These are phyloP conservation scores for Pluteus cervinus DNA, from an alignment of 768 basidiomycete species.

Conservation along the genomic window DNA sequence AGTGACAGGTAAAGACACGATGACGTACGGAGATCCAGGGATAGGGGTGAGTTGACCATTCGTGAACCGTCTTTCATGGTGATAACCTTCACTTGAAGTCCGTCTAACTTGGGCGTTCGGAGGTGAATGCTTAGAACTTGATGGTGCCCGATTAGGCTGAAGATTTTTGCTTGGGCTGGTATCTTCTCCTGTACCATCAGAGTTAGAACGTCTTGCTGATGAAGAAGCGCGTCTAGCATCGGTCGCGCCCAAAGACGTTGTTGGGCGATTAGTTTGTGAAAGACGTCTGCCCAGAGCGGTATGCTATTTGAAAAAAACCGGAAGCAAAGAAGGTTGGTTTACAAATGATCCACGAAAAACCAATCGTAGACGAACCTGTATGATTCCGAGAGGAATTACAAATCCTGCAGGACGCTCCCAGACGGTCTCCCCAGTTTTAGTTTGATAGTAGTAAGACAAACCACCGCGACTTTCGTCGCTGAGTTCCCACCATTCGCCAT, in stretches of 20 bases:
- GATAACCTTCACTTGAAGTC: no score
- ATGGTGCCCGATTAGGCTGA: no score
- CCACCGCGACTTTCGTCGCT: conserved; percentile 78
- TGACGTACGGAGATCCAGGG: conserved; percentile 61
- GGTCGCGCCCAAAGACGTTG: no score
- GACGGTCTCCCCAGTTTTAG: conserved; percentile 83
- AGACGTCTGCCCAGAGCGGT: conserved; percentile 67
- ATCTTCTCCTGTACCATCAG: no score
- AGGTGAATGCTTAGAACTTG: no score
- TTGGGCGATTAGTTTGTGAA: conserved; percentile 38
- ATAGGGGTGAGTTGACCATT: conserved; percentile 53
- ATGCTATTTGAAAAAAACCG: conserved; percentile 36
- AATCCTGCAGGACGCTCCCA: conserved; percentile 91
- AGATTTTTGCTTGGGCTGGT: no score
- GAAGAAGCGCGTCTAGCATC: no score
- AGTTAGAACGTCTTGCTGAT: no score
- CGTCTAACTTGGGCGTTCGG: no score
- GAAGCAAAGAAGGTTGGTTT: conserved; percentile 4
- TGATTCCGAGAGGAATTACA: conserved; percentile 84
- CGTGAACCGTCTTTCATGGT: no score
- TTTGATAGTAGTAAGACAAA: conserved; percentile 91
- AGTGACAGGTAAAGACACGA: no score
- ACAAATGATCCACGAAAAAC: no score
- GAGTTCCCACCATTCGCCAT: conserved; percentile 97
- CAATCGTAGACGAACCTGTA: conserved; percentile 52